These are phyloP conservation scores for Chlamydomonas sphaeroides DNA, from an alignment of 139 green algal species.

Conservation along the genomic window DNA sequence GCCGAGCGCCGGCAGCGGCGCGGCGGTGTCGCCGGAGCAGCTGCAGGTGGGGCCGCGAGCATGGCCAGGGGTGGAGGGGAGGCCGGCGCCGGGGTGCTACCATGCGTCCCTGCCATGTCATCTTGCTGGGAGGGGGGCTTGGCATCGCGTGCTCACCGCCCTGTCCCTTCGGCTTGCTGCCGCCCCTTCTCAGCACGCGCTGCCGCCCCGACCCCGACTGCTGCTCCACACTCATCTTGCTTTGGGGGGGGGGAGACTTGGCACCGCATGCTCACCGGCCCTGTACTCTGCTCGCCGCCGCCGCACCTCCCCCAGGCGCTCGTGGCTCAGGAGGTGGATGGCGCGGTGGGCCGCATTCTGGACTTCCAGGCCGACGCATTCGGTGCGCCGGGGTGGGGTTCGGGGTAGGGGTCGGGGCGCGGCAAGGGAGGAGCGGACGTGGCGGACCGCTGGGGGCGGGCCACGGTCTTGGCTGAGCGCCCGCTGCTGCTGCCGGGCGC, in stretches of 20 bases:
- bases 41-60: too few species aligned
- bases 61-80: neutral
- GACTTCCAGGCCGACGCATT: slow-evolving; percentile 34
- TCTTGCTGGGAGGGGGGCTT: neutral
- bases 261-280: too few species aligned
- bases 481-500: too few species aligned
- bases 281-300: too few species aligned
- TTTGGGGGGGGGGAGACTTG: too few species aligned
- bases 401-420: too few species aligned
- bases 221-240: too few species aligned
- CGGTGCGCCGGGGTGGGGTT: neutral
- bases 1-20: neutral
- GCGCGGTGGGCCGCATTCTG: slow-evolving; percentile 31
- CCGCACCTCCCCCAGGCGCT: neutral
- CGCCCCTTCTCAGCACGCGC: too few species aligned
- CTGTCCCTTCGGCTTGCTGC: too few species aligned
- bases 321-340: slow-evolving; percentile 48
- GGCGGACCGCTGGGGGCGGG: neutral
- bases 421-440: neutral
- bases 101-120: too few species aligned
- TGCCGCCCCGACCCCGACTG: too few species aligned
- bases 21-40: neutral
- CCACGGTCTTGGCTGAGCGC: too few species aligned
- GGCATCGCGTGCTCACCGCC: neutral
- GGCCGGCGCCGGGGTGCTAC: neutral